These are phyloP conservation scores for Phytophthora ramorum DNA, from an alignment of 352 stramenopile species.

Conservation along the genomic window DNA sequence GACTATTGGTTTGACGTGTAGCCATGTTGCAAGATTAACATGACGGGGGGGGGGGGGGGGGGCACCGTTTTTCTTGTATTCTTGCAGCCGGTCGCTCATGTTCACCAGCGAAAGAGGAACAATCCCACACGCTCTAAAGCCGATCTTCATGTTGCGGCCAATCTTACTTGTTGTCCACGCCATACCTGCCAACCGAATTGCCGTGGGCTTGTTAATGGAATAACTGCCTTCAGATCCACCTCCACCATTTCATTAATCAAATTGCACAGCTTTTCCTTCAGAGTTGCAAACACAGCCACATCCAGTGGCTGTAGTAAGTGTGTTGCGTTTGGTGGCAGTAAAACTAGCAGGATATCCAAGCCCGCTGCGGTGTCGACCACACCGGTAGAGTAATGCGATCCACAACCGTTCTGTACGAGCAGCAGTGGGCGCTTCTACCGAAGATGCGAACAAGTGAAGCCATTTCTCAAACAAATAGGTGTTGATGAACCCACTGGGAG, in stretches of 20 bases:
- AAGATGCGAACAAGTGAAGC: constrained; percentile 5
- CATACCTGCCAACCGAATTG: neutral
- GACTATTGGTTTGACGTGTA: too few species aligned
- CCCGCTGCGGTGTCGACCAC: constrained; percentile 7
- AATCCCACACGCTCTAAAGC: neutral
- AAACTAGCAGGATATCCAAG: constrained; percentile 15
- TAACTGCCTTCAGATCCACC: neutral
- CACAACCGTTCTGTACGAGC: constrained; percentile 21
- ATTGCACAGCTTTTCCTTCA: constrained; percentile 21
- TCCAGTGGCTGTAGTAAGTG: constrained; percentile 33
- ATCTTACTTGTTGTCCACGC: neutral
- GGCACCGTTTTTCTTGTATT: neutral
- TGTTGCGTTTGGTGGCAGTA: constrained; percentile 19
- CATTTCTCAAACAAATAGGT: constrained; percentile 15
- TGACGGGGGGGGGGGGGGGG: too few species aligned
- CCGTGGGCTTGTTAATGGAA: neutral
- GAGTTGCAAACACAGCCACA: constrained; percentile 29
- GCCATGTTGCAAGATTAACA: neutral
- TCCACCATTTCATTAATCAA: neutral
- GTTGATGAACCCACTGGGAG: constrained; percentile 27
- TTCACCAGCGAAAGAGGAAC: neutral
- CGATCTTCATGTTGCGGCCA: neutral
- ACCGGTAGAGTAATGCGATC: constrained; percentile 18
- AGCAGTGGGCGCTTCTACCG: constrained; percentile 1
- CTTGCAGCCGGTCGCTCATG: neutral